Evolutionary conservation across 768 basidiomycete genomes (phyloP), one percentile per base, ranked within the genome.

Genomic region (Paxillus ammoniavirescens): DNA sequence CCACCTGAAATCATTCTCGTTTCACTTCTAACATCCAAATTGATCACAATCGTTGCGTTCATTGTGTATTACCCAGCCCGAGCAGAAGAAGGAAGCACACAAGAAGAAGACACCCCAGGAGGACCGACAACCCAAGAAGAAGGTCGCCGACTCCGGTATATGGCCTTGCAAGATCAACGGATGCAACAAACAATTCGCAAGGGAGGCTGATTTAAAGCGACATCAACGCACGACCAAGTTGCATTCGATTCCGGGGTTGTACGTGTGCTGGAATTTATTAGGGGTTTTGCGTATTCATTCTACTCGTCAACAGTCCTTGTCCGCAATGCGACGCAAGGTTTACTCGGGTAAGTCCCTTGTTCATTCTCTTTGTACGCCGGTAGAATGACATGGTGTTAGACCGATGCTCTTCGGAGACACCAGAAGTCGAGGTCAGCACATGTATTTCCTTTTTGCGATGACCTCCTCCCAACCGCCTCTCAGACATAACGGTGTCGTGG

Each of bases 121-220:
- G 21, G 79, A 77, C 68, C 82, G 80, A 72, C 77, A 78, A 57
- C 59, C 69, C 4, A 76, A 75, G 66, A 83, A 82, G 75, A 82
- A 81, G 57, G 61, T 69, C 14, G 61, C 69, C 3, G 75, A 77
- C 56, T 74, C 82, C 3, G 79, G 81, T 7, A 65, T 83, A 44
- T 91, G 89, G 89, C 87, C 89, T 7, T 91, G 89, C 75, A 83
- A 82, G 67, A 89, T 91, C 65, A 81, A 84, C 64, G 89, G 87
- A 30, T 91, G 89, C 72, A 83, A 82, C 72, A 91, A 90, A 70
- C 82, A 87, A 65, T 91, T 91, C 64, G 88, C 86, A 43, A 79
- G 89, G 49, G 89, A 91, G 69, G 89, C 89, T 14, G 89, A 91
- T 75, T 72, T 91, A 58, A 90, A 89, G 75, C 68, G 89, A 61